Percentiles rank a stretch among this genome's conserved stretches.
Conservation (phyloP, 352 stramenopile species). For the Phytophthora megakarya region DNA sequence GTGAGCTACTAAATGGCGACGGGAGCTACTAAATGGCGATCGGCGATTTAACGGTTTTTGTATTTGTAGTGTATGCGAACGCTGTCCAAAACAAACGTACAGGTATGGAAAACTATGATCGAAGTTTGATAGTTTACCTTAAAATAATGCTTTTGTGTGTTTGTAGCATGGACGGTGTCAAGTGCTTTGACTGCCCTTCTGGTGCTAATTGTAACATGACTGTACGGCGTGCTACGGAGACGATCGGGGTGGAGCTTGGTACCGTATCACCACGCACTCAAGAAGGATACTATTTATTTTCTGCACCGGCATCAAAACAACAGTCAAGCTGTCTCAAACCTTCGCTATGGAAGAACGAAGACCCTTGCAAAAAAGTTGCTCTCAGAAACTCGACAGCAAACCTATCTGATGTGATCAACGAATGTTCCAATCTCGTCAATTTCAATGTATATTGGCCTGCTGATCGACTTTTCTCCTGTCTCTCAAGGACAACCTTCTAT, state of each 20-base stretch:
- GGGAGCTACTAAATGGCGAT: no score
- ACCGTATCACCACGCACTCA: slow-evolving; percentile 58
- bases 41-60: slow-evolving; percentile 1
- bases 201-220: slow-evolving; percentile 56
- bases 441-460: slow-evolving; percentile 67
- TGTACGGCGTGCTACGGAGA: slow-evolving; percentile 60
- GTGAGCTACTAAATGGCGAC: no score
- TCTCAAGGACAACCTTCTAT: slow-evolving; percentile 65
- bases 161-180: slow-evolving; percentile 55
- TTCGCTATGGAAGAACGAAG: slow-evolving; percentile 44
- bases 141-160: background rate
- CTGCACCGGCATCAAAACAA: slow-evolving; percentile 48
- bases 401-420: slow-evolving; percentile 46
- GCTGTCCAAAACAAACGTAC: slow-evolving; percentile 59
- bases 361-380: slow-evolving; percentile 53
- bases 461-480: slow-evolving; percentile 63
- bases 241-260: slow-evolving; percentile 44
- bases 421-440: slow-evolving; percentile 35
- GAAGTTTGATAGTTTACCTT: background rate
- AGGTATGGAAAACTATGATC: slow-evolving; percentile 27
- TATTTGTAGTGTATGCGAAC: slow-evolving; percentile 48
- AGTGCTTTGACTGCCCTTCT: slow-evolving; percentile 59
- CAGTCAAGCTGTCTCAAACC: slow-evolving; percentile 35
- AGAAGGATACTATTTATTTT: slow-evolving; percentile 65
- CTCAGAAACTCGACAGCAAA: slow-evolving; percentile 8